Evolutionary conservation across 345 rosid species (phyloP), one percentile per base, ranked within the genome.

Genomic region (Bruguiera sexangula): DNA sequence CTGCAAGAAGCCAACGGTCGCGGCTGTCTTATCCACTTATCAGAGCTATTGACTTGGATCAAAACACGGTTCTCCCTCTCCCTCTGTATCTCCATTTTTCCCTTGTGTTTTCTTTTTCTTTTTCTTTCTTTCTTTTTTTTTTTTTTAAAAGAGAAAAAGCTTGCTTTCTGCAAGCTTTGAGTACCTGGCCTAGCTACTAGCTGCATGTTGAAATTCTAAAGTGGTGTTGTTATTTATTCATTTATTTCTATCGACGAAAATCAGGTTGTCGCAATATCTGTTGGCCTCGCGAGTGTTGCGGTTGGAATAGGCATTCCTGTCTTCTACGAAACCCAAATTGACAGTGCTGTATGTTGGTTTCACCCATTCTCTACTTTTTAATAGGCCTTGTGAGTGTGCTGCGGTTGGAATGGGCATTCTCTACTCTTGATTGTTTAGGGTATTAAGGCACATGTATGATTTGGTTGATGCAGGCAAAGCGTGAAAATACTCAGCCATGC

Each of bases 401-500:
- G 37, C 37, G 9, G 37, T 34, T 34, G 37, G 37, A 7, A 34
- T 34, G 8, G n/a, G 31, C 20, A 37, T 7, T 43, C 13, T 6
- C 46, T 30, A 10, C 22, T 6, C 6, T 13, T 13, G 2, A 3
- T 10, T 55, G 29, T 55, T 53, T 21, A 55, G 5, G 26, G 13
- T 21, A 24, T 54, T 21, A 8, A 50, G 30, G 22, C 6, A 65
- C 21, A 39, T 21, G 24, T 69, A 30, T 30, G n/a, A 18, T 13
- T 26, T 36, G 29, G 51, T 8, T 67, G 20, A 60, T 69, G 73
- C 81, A 93, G 98, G 87, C 96, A 24, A 88, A 83, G 72, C 82
- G 97, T 67, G 97, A 89, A 1, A 95, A 91, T 50, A 91, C 96
- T 0, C 99, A 95, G 78, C 91, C 93, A 19, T 95, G 97, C 82